Evolutionary conservation across 352 stramenopile genomes (phyloP).

Genomic region (Phytophthora sp.): DNA sequence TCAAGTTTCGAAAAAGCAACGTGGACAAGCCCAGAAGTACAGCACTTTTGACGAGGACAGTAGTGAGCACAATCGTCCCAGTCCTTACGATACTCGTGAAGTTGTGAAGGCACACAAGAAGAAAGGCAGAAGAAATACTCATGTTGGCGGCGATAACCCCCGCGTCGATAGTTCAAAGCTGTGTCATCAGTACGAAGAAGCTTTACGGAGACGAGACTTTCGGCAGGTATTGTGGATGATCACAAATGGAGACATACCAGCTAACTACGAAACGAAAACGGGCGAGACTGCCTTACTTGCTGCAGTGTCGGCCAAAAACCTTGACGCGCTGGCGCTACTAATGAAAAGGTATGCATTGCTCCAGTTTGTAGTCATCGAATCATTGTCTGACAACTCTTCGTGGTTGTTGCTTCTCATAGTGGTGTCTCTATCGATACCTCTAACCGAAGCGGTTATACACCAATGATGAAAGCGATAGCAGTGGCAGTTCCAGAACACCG

Average conservation of each 20-base stretch:
- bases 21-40: constrained; percentile 27
- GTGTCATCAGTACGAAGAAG: constrained; percentile 49
- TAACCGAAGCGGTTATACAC: constrained; percentile 68
- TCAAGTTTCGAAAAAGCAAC: constrained; percentile 20
- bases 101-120: neutral
- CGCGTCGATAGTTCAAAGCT: constrained; percentile 15
- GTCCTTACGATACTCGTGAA: constrained; percentile 3
- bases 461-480: constrained; percentile 79
- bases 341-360: constrained; percentile 48
- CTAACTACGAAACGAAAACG: constrained; percentile 54
- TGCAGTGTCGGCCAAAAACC: constrained; percentile 54
- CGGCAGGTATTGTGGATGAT: constrained; percentile 73
- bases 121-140: neutral
- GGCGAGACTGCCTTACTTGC: constrained; percentile 70
- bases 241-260: constrained; percentile 53
- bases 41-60: neutral
- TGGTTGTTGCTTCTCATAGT: too few species aligned
- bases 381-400: too few species aligned
- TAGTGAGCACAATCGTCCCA: constrained; percentile 1
- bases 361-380: too few species aligned
- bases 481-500: constrained; percentile 33
- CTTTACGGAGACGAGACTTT: constrained; percentile 67
- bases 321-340: constrained; percentile 44
- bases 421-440: constrained; percentile 60
- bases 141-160: neutral